Evolutionary conservation across 2,329 filamentous ascomycete species (phyloP).

Genomic region (Fusarium aywerte): DNA sequence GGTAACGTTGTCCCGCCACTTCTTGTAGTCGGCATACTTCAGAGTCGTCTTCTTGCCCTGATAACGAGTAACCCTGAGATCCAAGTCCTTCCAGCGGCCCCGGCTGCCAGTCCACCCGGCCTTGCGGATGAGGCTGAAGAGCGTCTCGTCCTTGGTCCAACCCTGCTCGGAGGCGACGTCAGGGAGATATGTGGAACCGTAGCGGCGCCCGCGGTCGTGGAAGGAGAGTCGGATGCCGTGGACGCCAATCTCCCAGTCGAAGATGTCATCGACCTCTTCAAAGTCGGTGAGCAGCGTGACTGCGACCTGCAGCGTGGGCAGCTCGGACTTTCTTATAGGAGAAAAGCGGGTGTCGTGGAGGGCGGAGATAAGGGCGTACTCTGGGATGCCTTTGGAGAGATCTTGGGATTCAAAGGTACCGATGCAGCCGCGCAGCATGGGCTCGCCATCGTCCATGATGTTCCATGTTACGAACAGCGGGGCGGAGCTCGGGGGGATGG

Average conservation of each 20-base stretch:
- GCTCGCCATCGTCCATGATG: constrained; percentile 60
- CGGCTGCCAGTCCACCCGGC: constrained; percentile 89
- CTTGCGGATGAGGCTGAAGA: constrained; percentile 92
- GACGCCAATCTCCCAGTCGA: constrained; percentile 87
- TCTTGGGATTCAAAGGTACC: constrained; percentile 88
- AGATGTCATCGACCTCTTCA: constrained; percentile 75
- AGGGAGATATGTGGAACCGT: constrained; percentile 90
- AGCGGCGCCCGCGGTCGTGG: constrained; percentile 74
- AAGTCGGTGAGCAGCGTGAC: constrained; percentile 90
- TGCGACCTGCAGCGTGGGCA: constrained; percentile 69
- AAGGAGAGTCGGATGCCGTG: constrained; percentile 93
- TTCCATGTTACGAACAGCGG: constrained; percentile 98
- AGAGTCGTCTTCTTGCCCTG: constrained; percentile 83
- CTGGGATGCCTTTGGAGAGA: constrained; percentile 76
- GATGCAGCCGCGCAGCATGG: constrained; percentile 89
- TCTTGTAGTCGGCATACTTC: constrained; percentile 77
- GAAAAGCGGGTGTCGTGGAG: constrained; percentile 71
- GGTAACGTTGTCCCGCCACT: constrained; percentile 81
- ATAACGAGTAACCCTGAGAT: constrained; percentile 83
- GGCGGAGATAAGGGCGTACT: constrained; percentile 85
- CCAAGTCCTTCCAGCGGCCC: constrained; percentile 82
- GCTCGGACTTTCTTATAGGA: constrained; percentile 64
- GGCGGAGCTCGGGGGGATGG: constrained; percentile 59
- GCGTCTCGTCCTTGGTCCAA: constrained; percentile 92
- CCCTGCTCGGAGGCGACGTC: constrained; percentile 93